Conservation (phyloP, 2,329 filamentous ascomycete genomes). For the Chaetoscypha palmicola region DNA sequence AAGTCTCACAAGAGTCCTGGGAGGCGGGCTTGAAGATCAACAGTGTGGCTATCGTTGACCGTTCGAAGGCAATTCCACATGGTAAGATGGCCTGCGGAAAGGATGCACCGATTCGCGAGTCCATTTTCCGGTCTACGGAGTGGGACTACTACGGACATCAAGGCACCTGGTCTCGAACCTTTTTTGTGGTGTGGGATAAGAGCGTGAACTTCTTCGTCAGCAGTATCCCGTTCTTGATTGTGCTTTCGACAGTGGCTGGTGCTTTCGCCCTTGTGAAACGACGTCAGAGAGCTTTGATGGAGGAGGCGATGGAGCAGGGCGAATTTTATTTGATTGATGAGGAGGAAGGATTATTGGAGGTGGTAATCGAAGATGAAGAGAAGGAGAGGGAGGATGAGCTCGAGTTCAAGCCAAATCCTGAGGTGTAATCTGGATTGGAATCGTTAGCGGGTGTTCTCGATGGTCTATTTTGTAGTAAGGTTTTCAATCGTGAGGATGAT, state of each 20-base stretch:
- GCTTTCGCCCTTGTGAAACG: background rate
- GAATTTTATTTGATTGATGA: background rate
- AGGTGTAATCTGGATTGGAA: too few relatives aligned
- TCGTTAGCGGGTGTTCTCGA: too few relatives aligned
- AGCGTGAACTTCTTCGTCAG: background rate
- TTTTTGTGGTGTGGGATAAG: background rate
- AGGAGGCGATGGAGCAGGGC: background rate
- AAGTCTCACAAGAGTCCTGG: background rate
- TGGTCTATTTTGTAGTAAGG: too few relatives aligned
- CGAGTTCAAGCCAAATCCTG: too few relatives aligned
- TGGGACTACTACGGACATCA: conserved; percentile 1
- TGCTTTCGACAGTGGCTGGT: background rate
- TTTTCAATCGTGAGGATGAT: too few relatives aligned
- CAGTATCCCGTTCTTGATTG: background rate
- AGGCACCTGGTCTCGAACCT: background rate
- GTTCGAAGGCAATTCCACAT: background rate
- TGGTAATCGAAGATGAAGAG: background rate
- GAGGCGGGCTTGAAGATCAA: background rate
- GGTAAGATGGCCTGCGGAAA: background rate
- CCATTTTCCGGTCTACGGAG: background rate
- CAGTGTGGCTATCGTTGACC: background rate
- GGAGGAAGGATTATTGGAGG: background rate
- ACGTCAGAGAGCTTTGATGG: background rate
- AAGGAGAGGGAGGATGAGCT: too few relatives aligned
- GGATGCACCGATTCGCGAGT: background rate